phyloP scores from a whole-genome alignment of 805 yeast species.

The Pichia cephalocereana region DNA sequence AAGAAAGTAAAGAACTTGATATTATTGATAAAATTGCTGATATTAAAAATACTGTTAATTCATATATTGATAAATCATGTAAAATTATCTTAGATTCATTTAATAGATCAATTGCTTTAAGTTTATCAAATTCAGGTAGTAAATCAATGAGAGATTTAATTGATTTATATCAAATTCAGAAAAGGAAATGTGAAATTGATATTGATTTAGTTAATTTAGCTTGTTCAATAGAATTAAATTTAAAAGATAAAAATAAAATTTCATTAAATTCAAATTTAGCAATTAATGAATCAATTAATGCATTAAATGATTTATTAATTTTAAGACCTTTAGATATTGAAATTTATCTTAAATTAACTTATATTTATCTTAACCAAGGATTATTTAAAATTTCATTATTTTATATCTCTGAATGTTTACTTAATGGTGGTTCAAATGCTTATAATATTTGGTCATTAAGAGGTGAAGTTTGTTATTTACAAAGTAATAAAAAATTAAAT shows the following conservation, averaged over 20 bases:
- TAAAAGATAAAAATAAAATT: not conserved
- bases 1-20: not conserved
- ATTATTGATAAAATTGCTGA: constrained; percentile 1
- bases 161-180: constrained; percentile 2
- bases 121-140: constrained; percentile 2
- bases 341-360: constrained; percentile 70
- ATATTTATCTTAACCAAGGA: constrained; percentile 50
- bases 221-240: not conserved
- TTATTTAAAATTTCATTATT: constrained; percentile 59
- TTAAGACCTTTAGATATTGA: constrained; percentile 66
- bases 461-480: constrained; percentile 40
- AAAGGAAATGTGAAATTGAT: constrained; percentile 2
- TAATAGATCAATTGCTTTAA: constrained; percentile 6
- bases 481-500: not conserved
- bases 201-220: not conserved
- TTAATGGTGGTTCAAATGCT: constrained; percentile 27
- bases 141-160: constrained; percentile 1
- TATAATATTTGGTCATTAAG: constrained; percentile 55
- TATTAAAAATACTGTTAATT: constrained; percentile 1
- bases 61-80: constrained; percentile 7
- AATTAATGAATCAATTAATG: constrained; percentile 6
- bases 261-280: not conserved
- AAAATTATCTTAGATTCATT: constrained; percentile 5
- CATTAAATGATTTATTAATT: constrained; percentile 36
- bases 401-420: constrained; percentile 62